Percentiles rank a stretch among this genome's conserved stretches.
Conservation (phyloP, 1,284 basidiomycete species). For the Ustilago trichophora region DNA sequence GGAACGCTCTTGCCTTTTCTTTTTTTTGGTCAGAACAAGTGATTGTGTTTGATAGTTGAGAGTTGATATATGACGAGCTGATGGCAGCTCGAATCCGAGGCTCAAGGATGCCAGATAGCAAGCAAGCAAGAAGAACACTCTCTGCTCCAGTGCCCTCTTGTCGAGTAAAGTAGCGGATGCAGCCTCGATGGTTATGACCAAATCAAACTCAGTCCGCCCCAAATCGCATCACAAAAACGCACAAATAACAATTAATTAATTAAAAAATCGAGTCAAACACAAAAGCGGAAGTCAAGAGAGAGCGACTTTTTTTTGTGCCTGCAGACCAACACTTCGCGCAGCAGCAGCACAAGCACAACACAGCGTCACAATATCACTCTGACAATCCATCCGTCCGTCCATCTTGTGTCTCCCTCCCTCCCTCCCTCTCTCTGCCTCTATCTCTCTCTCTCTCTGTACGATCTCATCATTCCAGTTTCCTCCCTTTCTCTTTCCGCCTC, state of each 20-base stretch:
- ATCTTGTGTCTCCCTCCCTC: background rate
- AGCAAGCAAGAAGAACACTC: too few species aligned
- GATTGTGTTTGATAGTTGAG: too few species aligned
- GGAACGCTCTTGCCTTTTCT: too few species aligned
- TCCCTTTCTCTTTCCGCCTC: background rate
- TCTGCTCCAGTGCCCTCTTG: too few species aligned
- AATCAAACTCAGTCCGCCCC: background rate
- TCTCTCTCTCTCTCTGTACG: background rate
- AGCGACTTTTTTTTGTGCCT: conserved; percentile 13
- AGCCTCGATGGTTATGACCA: conserved; percentile 3
- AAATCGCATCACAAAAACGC: too few species aligned
- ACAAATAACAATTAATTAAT: too few species aligned
- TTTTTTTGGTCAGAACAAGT: too few species aligned
- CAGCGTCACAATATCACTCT: background rate
- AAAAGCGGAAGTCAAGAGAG: background rate
- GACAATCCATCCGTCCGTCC: conserved; percentile 1
- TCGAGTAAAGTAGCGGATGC: background rate
- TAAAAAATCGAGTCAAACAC: background rate
- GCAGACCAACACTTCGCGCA: conserved; percentile 44
- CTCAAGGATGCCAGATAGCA: too few species aligned
- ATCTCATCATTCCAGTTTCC: background rate
- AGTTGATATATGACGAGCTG: too few species aligned
- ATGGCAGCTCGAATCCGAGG: too few species aligned
- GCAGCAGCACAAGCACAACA: conserved; percentile 1
- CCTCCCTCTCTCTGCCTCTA: too few species aligned